Percentiles rank a stretch among this genome's conserved stretches.
These are phyloP conservation scores for Aspergillus niger DNA, from an alignment of 2,329 filamentous ascomycete genomes.

Conservation along the genomic window DNA sequence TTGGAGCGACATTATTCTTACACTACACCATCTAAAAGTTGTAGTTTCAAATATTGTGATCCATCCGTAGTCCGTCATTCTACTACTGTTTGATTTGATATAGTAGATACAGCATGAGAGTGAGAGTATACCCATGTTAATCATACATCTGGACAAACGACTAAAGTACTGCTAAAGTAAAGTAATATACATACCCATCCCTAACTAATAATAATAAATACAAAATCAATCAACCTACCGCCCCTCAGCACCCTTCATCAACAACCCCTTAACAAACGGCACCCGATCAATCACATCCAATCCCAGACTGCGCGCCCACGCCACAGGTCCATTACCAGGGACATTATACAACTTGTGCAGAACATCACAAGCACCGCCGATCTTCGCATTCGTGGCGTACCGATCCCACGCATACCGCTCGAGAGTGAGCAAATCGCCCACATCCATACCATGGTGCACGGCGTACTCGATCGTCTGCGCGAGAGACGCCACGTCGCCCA, in stretches of 20 bases:
- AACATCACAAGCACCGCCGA: conserved; percentile 79
- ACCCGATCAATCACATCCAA: conserved; percentile 74
- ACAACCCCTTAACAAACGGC: conserved; percentile 74
- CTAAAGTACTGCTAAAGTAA: too few relatives aligned
- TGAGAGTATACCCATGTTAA: too few relatives aligned
- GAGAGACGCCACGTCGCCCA: conserved; percentile 83
- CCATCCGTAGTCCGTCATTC: too few relatives aligned
- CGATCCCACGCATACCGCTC: conserved; percentile 80
- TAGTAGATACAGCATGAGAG: too few relatives aligned
- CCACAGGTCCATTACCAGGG: conserved; percentile 70
- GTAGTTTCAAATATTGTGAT: too few relatives aligned
- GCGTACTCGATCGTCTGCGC: conserved; percentile 73
- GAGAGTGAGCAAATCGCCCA: conserved; percentile 75
- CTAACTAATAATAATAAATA: too few relatives aligned
- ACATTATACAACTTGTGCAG: conserved; percentile 90
- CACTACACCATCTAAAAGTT: too few relatives aligned
- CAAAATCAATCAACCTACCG: conserved; percentile 10
- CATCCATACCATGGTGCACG: conserved; percentile 80
- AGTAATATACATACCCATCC: too few relatives aligned
- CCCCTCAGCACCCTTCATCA: conserved; percentile 70
- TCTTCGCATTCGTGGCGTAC: conserved; percentile 79
- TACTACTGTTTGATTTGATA: too few relatives aligned
- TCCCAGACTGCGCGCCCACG: conserved; percentile 76
- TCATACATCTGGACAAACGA: too few relatives aligned
- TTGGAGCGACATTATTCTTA: background rate